These are phyloP conservation scores for Solanum chilense DNA, from an alignment of 257 asterid genomes.

Conservation along the genomic window DNA sequence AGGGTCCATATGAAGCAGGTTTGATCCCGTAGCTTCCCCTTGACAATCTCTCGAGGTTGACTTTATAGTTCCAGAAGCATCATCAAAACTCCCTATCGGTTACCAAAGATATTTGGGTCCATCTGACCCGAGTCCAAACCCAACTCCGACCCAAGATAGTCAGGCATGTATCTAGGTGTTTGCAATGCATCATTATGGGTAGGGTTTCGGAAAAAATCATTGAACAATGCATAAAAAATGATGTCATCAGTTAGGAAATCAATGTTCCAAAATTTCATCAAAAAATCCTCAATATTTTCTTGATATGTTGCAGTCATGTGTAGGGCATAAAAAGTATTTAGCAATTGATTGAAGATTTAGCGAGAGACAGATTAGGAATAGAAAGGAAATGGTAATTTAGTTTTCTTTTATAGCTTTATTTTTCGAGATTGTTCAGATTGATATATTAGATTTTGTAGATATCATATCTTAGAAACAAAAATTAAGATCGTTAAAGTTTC, in stretches of 20 bases:
- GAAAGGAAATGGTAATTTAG: neutral
- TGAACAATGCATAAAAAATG: conserved; percentile 50
- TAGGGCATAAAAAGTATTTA: conserved; percentile 19
- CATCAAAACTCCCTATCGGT: neutral
- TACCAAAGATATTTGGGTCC: neutral
- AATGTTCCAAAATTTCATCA: neutral
- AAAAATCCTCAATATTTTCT: neutral
- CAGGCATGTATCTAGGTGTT: conserved; percentile 2
- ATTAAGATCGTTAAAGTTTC: too few species aligned
- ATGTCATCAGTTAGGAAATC: conserved; percentile 29
- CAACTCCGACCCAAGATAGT: neutral
- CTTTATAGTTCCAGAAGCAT: neutral
- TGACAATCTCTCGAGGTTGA: neutral
- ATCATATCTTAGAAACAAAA: too few species aligned
- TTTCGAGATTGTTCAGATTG: too few species aligned
- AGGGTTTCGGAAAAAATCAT: conserved; percentile 28
- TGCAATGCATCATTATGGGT: conserved; percentile 17
- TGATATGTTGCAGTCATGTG: neutral
- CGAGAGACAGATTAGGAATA: neutral
- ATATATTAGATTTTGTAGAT: too few species aligned
- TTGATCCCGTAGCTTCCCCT: conserved; percentile 12
- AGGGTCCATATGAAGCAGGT: neutral
- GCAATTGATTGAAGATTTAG: neutral
- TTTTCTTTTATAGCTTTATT: too few species aligned
- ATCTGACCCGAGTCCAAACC: neutral